Evolutionary conservation across 495 filamentous ascomycete species (phyloP), one percentile per base, ranked within the genome.

Genomic region (Annulohypoxylon nitens): DNA sequence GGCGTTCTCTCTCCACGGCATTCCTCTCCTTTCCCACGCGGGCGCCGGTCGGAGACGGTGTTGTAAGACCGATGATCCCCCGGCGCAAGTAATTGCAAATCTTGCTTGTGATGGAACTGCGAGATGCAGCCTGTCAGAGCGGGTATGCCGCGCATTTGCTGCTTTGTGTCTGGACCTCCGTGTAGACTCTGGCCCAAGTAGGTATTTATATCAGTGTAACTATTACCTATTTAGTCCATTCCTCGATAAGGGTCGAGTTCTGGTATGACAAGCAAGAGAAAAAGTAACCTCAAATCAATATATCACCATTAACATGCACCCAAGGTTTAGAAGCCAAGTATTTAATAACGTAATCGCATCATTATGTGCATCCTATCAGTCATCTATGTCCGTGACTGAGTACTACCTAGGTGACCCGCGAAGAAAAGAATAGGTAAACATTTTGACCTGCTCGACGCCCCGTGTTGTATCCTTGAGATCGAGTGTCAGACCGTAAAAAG

Each of bases 91-190:
- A 55, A 65, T 65, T 43, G 23, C 37, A 37, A 18, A 57, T 65
- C 61, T 61, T 61, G 58, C 58, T 20, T 37, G 18, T 1, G 45
- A 36, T 48, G 60, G 60, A 36, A 63, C 45, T 43, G 50, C 14
- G 33, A 47, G 34, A 33, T 48, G 51, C 39, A 45, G 20, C n/a
- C 20, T 34, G 45, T 57, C 3, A 39, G 53, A 59, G 51, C 51
- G 53, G 41, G 41, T 25, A 66, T 67, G 64, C 58, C 53, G 64
- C 53, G 51, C 64, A 67, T 67, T 41, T 39, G 34, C 33, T 59
- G 34, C 55, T 39, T 58, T 12, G 10, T 39, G 16, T 16, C 41
- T 45, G 30, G 30, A 30, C 30, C 30, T 30, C 30, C 30, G 30
- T 30, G 5, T 30, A 3, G 43, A 11, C 39, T 33, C 12, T 25